phyloP scores from a whole-genome alignment of 116 monocot genomes.

The Cymodocea nodosa region DNA sequence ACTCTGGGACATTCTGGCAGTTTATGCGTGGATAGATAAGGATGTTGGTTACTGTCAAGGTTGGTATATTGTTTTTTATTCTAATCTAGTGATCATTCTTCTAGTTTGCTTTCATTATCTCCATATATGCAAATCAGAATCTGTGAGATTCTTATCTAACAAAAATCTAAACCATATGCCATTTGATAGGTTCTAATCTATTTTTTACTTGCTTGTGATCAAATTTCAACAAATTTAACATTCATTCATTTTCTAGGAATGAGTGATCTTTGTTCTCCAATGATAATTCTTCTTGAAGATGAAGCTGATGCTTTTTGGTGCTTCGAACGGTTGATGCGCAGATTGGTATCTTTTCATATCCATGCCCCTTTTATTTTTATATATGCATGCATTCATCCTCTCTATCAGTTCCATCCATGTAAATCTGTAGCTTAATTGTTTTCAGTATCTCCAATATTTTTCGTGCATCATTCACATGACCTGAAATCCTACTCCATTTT shows the following conservation, averaged over 20 bases:
- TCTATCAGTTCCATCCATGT: too few relatives aligned
- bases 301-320: conserved; percentile 99
- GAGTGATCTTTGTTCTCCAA: conserved; percentile 99
- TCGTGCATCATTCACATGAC: too few relatives aligned
- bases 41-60: conserved; percentile 99
- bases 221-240: background rate
- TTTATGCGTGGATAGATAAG: conserved; percentile 98
- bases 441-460: too few relatives aligned
- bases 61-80: conserved; percentile 8
- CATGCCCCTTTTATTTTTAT: background rate
- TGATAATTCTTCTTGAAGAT: conserved; percentile 94
- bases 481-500: too few relatives aligned
- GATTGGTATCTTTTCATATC: conserved; percentile 54
- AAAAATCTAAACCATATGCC: background rate
- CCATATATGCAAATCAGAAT: background rate
- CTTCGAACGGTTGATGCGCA: conserved; percentile 96
- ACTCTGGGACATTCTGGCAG: conserved; percentile 96
- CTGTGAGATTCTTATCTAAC: background rate
- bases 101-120: conserved; percentile 1
- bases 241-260: conserved; percentile 49
- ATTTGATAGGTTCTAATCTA: background rate
- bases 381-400: too few relatives aligned
- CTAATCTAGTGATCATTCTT: background rate
- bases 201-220: background rate
- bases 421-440: too few relatives aligned